Conservation (phyloP, 1,284 basidiomycete species). For the Salmacisia buchloeana region DNA sequence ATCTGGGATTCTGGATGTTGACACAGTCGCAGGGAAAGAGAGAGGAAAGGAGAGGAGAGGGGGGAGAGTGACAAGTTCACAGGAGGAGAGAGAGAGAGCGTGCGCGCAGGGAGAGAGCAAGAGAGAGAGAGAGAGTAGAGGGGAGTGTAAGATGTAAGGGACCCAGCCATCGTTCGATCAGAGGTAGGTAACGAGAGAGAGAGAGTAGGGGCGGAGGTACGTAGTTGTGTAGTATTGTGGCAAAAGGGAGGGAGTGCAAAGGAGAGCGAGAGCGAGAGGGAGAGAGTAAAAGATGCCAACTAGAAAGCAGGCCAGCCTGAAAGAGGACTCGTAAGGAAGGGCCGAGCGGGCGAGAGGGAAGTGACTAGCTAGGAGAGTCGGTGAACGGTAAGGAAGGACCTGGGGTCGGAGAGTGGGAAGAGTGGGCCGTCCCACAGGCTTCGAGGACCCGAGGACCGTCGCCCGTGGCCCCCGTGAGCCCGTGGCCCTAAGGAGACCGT, state of each 20-base stretch:
- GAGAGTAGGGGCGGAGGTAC: too few species aligned
- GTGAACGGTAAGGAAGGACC: neutral
- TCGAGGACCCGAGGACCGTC: too few species aligned
- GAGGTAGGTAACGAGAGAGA: too few species aligned
- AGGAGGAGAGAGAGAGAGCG: neutral
- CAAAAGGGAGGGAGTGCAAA: neutral
- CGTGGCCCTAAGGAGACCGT: too few species aligned
- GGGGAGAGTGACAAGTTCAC: neutral
- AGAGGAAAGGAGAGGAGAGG: neutral
- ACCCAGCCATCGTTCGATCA: too few species aligned
- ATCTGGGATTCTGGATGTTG: too few species aligned
- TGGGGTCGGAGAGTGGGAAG: too few species aligned
- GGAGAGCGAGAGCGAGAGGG: neutral
- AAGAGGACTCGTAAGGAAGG: neutral
- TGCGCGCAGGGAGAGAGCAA: neutral
- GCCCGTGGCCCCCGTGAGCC: too few species aligned
- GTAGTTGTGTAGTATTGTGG: too few species aligned
- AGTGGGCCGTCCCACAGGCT: too few species aligned
- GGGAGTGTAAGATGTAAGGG: neutral
- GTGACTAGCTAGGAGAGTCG: neutral
- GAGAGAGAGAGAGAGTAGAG: neutral
- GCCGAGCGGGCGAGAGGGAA: neutral
- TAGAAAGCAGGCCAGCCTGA: neutral
- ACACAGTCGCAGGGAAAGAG: too few species aligned
- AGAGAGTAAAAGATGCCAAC: neutral